phyloP scores from a whole-genome alignment of 805 yeast species.

The Cyberlindnera amylophila region DNA sequence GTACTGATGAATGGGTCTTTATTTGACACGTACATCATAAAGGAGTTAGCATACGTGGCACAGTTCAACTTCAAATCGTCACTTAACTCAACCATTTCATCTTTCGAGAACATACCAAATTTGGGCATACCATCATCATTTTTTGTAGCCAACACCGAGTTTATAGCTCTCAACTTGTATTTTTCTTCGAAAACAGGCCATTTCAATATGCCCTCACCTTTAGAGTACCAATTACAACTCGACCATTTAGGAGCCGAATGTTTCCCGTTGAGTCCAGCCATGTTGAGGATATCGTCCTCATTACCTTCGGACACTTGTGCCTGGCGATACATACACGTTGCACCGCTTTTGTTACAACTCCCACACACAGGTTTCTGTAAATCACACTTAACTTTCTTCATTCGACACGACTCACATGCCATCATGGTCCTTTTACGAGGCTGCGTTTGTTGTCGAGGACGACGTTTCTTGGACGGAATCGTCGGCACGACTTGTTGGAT shows the following conservation, averaged over 20 bases:
- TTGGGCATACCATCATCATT: constrained; percentile 10
- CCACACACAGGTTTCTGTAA: constrained; percentile 43
- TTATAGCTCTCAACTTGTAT: constrained; percentile 10
- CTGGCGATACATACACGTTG: constrained; percentile 19
- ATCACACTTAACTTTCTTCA: constrained; percentile 47
- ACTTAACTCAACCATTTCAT: constrained; percentile 10
- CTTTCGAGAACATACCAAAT: constrained; percentile 5
- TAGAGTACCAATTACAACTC: constrained; percentile 22
- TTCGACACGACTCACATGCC: constrained; percentile 41
- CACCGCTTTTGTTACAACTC: constrained; percentile 29
- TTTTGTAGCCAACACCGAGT: constrained; percentile 11
- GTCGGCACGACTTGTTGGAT: not conserved
- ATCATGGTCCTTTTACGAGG: constrained; percentile 19
- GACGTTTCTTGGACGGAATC: constrained; percentile 1
- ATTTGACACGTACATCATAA: constrained; percentile 17
- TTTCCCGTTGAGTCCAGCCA: constrained; percentile 8
- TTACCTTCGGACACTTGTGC: not conserved
- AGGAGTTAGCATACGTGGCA: constrained; percentile 10
- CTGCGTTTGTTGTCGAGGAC: not conserved
- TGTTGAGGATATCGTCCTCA: constrained; percentile 4
- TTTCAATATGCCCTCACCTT: constrained; percentile 16
- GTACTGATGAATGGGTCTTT: constrained; percentile 22
- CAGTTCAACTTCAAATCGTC: constrained; percentile 10
- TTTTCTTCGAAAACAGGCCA: constrained; percentile 22
- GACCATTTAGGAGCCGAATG: constrained; percentile 18